Base-by-base conservation (phyloP, 495 filamentous ascomycete species). In the Penicillium taxi region DNA sequence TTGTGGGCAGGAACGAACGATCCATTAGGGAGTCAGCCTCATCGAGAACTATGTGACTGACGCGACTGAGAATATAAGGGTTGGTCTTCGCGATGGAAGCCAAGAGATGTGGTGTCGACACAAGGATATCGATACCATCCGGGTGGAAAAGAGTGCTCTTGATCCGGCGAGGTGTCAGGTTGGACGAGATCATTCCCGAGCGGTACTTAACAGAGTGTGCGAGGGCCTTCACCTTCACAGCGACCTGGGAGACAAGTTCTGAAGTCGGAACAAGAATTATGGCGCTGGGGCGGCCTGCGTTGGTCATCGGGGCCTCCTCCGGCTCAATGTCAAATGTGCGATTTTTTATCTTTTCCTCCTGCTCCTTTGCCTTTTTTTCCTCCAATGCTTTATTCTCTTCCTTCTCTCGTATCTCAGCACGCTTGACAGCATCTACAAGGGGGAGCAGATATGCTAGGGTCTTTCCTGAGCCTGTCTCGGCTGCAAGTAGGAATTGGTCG, bases 401-500 rank as follows among this genome's bases (percentile, higher is more conserved):
- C 7, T 61, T 56, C 31, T 90, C 83, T 4, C 66, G 57, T 1
- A 67, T 64, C 54, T 96, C 91, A 11, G 76, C 75, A 15, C 73
- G 67, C 66, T 96, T 96, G 41, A 96, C 57, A 14, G 82, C 78
- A 64, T 98, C 76, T 23, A 96, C 62, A 12, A 77, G 63, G 1
- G 91, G 93, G 13, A 94, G 52, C 16, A 95, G 60, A 51, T 98
- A 98, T 18, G 91, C 84, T 43, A 98, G 65, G 1, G 91, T 98
- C 63, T 98, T 98, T 36, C 91, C 91, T 2, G 91, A 96, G 7
- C 91, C 91, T 2, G 91, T 98, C 64, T 98, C 91, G 8, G 93
- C 91, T 1, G 93, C 91, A 12, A 98, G 69, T 8, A 98, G 74
- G 52, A 83, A 94, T 44, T 90, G 79, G 39, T 81, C 67, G 45